Conservation (phyloP, 2,329 filamentous ascomycete genomes). For the Drechslerella coelobrocha region DNA sequence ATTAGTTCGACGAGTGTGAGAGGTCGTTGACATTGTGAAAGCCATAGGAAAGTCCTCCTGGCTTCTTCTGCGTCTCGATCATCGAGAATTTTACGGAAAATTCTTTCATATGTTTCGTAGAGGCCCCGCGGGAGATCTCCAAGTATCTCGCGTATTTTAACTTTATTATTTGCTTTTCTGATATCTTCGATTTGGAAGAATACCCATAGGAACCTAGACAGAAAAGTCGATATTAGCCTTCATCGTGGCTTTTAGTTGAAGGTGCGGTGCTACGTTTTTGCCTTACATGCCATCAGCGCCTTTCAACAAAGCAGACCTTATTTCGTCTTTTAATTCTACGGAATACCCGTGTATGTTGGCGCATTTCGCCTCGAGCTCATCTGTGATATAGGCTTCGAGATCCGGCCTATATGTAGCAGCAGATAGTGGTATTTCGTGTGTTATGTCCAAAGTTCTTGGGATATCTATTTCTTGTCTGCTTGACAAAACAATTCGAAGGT, state of each 20-base stretch:
- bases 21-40: slow-evolving; percentile 56
- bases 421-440: slow-evolving; percentile 49
- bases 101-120: slow-evolving; percentile 55
- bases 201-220: slow-evolving; percentile 59
- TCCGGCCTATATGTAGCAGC: slow-evolving; percentile 48
- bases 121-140: slow-evolving; percentile 56
- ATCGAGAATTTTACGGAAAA: slow-evolving; percentile 54
- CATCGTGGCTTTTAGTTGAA: background rate
- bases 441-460: slow-evolving; percentile 15
- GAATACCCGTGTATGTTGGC: slow-evolving; percentile 51
- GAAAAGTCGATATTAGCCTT: slow-evolving; percentile 25
- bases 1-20: slow-evolving; percentile 58
- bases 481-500: slow-evolving; percentile 55
- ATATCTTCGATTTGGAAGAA: slow-evolving; percentile 58
- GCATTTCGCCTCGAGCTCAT: slow-evolving; percentile 46
- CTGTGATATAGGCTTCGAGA: slow-evolving; percentile 52
- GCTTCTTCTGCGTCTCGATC: slow-evolving; percentile 51
- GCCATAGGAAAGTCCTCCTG: slow-evolving; percentile 56
- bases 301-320: slow-evolving; percentile 55
- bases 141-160: slow-evolving; percentile 56
- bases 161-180: slow-evolving; percentile 56
- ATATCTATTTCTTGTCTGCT: slow-evolving; percentile 55
- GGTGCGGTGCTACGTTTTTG: background rate
- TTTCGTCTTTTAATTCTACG: slow-evolving; percentile 52
- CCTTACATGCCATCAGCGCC: slow-evolving; percentile 58